phyloP scores from a whole-genome alignment of 139 green algal species.

The Trebouxia sp. region DNA sequence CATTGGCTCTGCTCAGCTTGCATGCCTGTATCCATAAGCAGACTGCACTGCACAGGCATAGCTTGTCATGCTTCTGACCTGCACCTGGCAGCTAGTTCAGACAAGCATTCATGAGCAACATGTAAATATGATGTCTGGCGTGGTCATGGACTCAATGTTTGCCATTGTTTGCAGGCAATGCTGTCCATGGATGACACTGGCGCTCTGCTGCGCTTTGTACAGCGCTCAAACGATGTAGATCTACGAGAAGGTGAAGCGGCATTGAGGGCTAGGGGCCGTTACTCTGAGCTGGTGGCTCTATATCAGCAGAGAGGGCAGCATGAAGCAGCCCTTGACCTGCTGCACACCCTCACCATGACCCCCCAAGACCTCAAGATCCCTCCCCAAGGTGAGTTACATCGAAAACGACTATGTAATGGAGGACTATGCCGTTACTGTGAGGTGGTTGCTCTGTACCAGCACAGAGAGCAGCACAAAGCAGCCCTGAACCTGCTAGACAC shows the following conservation, averaged over 20 bases:
- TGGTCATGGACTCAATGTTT: too few relatives aligned
- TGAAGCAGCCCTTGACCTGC: slow-evolving; percentile 64
- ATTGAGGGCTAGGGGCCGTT: slow-evolving; percentile 45
- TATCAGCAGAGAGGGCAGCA: slow-evolving; percentile 60
- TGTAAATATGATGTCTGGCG: too few relatives aligned
- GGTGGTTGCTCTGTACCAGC: slow-evolving; percentile 76
- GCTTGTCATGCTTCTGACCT: too few relatives aligned
- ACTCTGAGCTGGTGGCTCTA: slow-evolving; percentile 84
- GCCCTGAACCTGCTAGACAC: slow-evolving; percentile 71
- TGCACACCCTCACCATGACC: slow-evolving; percentile 62
- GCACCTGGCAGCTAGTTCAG: too few relatives aligned
- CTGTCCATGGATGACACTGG: slow-evolving; percentile 71
- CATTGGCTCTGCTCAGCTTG: too few relatives aligned
- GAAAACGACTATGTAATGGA: too few relatives aligned
- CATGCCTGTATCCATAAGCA: too few relatives aligned
- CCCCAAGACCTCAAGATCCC: slow-evolving; percentile 36
- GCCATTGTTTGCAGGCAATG: slow-evolving; percentile 73
- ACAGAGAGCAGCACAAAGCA: slow-evolving; percentile 38
- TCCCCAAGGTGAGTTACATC: slow-evolving; percentile 3
- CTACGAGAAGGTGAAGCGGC: slow-evolving; percentile 56
- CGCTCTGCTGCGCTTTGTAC: slow-evolving; percentile 73
- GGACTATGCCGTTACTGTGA: too few relatives aligned
- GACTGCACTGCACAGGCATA: too few relatives aligned
- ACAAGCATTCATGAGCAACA: too few relatives aligned
- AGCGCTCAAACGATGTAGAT: slow-evolving; percentile 69